Conservation (phyloP, 257 asterid genomes). For the Forsythia suspensa region DNA sequence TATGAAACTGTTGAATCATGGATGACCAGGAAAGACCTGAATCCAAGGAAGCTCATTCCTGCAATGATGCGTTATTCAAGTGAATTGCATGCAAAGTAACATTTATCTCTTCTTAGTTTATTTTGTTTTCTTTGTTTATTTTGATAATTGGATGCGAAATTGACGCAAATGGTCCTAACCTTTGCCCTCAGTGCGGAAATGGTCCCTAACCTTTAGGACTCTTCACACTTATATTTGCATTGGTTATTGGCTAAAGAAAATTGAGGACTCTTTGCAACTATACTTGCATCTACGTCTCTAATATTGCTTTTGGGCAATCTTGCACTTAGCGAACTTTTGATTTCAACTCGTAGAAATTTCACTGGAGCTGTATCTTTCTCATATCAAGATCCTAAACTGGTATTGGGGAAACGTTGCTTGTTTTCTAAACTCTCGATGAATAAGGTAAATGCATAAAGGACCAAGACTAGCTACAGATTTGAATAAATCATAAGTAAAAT, state of each 20-base stretch:
- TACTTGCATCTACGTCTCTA: slow-evolving; percentile 12
- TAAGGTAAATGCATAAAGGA: slow-evolving; percentile 14
- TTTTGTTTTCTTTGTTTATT: slow-evolving; percentile 3
- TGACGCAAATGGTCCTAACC: too few relatives aligned
- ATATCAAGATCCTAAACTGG: slow-evolving; percentile 9
- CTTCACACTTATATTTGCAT: not conserved
- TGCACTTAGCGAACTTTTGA: not conserved
- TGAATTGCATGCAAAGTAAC: slow-evolving; percentile 96
- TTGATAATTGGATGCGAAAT: not conserved
- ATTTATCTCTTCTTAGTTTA: slow-evolving; percentile 29
- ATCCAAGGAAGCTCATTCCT: slow-evolving; percentile 95
- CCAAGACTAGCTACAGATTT: not conserved
- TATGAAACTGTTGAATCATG: slow-evolving; percentile 99
- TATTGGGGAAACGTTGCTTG: not conserved
- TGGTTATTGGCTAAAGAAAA: slow-evolving; percentile 1
- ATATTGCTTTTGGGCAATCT: slow-evolving; percentile 9
- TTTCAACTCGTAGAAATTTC: slow-evolving; percentile 7
- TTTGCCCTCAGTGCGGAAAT: too few relatives aligned
- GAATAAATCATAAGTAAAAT: not conserved
- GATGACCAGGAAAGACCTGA: slow-evolving; percentile 86
- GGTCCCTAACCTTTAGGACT: too few relatives aligned
- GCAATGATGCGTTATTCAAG: slow-evolving; percentile 99
- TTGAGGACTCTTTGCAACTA: not conserved
- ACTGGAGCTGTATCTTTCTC: not conserved
- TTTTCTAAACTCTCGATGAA: not conserved